Conservation (phyloP, 2,329 filamentous ascomycete species). For the Neofusicoccum sp. region DNA sequence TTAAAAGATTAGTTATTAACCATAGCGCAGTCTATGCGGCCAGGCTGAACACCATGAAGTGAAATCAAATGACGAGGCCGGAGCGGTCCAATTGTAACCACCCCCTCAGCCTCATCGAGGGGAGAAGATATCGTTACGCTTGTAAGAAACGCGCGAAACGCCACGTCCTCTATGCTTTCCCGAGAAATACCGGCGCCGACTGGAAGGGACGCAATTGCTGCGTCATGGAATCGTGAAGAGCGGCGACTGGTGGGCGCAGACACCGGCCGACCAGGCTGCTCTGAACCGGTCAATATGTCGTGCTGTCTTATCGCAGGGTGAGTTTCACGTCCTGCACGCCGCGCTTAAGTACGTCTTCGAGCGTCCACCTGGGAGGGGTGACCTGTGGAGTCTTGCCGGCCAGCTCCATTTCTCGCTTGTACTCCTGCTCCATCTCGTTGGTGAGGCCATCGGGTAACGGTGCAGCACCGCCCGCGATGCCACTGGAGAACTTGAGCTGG, state of each 20-base stretch:
- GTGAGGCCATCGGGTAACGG: conserved; percentile 70
- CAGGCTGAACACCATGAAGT: conserved; percentile 12
- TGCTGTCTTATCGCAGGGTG: conserved; percentile 59
- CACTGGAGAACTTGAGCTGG: conserved; percentile 96
- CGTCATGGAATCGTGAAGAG: not conserved
- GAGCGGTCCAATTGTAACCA: not conserved
- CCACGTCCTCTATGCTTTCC: not conserved
- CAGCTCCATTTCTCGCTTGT: conserved; percentile 49
- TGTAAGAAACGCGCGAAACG: conserved; percentile 7
- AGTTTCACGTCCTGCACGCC: conserved; percentile 75
- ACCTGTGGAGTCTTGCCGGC: conserved; percentile 49
- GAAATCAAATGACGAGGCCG: conserved; percentile 6
- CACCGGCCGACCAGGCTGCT: not conserved
- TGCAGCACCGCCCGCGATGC: conserved; percentile 82
- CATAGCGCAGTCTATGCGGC: conserved; percentile 7
- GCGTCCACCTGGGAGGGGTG: conserved; percentile 72
- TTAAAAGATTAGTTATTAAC: conserved; percentile 16
- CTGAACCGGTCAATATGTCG: not conserved
- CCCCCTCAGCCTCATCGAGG: not conserved
- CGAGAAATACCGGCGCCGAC: not conserved
- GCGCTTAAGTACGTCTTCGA: conserved; percentile 70
- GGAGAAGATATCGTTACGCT: conserved; percentile 10
- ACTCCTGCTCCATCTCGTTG: conserved; percentile 58
- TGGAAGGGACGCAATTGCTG: not conserved
- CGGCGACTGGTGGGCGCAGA: not conserved